Conservation (phyloP, 176 grass and related monocot species). For the Triticum urartu region DNA sequence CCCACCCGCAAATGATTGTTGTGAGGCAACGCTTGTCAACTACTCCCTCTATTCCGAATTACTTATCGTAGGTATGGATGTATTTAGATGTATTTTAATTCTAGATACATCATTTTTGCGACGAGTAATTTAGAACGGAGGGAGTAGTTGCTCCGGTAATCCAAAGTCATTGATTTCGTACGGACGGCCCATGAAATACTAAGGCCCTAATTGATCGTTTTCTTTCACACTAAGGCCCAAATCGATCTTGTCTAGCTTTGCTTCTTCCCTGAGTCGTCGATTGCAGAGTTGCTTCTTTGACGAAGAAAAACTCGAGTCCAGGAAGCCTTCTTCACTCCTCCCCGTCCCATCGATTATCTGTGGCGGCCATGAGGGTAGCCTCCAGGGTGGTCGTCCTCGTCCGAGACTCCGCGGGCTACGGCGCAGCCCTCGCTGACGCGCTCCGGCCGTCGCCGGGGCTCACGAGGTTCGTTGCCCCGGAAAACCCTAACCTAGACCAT, state of each 20-base stretch:
- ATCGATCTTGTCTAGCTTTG: not conserved
- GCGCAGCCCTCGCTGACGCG: constrained; percentile 46
- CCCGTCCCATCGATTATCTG: not conserved
- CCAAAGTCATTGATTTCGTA: too few species aligned
- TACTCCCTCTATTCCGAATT: too few species aligned
- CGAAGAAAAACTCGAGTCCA: not conserved
- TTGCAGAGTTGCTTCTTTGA: not conserved
- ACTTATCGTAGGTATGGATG: too few species aligned
- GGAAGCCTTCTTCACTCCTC: not conserved
- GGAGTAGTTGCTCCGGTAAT: too few species aligned
- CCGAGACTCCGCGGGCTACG: constrained; percentile 57
- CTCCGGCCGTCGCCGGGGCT: constrained; percentile 39
- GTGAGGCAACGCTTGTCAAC: too few species aligned
- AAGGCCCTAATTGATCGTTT: too few species aligned
- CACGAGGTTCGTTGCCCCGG: constrained; percentile 45
- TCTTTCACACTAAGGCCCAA: not conserved
- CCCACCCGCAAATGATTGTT: too few species aligned
- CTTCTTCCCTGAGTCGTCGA: not conserved
- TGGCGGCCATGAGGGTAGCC: constrained; percentile 54
- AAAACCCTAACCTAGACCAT: constrained; percentile 31
- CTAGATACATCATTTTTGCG: too few species aligned
- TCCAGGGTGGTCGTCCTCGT: constrained; percentile 55
- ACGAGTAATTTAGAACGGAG: too few species aligned
- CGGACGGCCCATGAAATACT: too few species aligned
- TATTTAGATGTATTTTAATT: too few species aligned